Evolutionary conservation across 2,329 filamentous ascomycete species (phyloP), one percentile per base, ranked within the genome.

Genomic region (Alternaria dauci): DNA sequence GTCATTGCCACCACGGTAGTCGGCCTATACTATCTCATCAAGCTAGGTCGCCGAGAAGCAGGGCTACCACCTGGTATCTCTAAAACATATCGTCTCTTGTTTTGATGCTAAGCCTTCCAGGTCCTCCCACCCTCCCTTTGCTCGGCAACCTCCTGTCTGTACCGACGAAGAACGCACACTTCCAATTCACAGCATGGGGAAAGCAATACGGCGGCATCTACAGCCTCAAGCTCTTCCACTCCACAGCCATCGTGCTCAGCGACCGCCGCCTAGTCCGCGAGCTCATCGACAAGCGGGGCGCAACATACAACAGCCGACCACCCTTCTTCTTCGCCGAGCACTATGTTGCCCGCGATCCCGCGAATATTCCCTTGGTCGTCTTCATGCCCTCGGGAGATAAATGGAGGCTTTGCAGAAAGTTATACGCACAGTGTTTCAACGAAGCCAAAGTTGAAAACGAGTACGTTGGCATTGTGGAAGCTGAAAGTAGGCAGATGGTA

Each of bases 401-500:
- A 16, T 36, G 12, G 14, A 12, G 32, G 14, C 32, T 36, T 36
- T 36, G 32, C 32, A 14, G 32, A 16, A 36, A 36, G 32, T 16
- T 36, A 36, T 16, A 14, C 7, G 32, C 14, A 7, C 32, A 36
- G 14, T 36, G 32, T 36, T 36, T 36, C 52, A 83, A 78, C 64
- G 83, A 84, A 65, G 73, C 71, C 7, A 76, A 80, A 58, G 74
- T 80, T 16, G 80, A 84, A 25, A 80, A 79, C 43, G 58, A 80
- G 8, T 79, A 86, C 60, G 55, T 81, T 3, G 60, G 67, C 0
- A 51, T 85, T 0, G 74, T 81, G 38, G 75, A 86, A 50, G 84
- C 84, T 0, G 85, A 87, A 65, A 79, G 79, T 0, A 71, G 72
- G 1, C 83, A 86, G 69, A 79, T 86, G 75, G 56, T 85, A 6